Base-by-base conservation (phyloP, 2,329 filamentous ascomycete genomes). In the Pyrenophora seminiperda region DNA sequence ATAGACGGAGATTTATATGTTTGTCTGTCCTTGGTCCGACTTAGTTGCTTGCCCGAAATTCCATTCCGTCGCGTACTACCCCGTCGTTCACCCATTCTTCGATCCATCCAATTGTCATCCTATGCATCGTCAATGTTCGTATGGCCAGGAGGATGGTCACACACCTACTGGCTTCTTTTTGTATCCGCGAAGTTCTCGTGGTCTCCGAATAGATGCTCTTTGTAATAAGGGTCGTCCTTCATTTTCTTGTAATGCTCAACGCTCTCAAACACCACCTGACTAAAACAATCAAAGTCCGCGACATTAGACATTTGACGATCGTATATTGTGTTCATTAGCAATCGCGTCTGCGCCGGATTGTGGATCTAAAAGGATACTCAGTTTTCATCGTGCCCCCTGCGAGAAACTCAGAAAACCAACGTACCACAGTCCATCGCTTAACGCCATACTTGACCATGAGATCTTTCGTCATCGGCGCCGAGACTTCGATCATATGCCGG, bases 111-210 rank as follows among this genome's bases (percentile, higher is more conserved):
- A 79, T 77, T 0, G 76, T 79, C 75, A 79, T 78, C 62, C 73
- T 76, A 46, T 11, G 2, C 18, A 39, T 42, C 18, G 36, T 14
- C 6, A 11, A 3, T 9, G 24, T 27, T 11, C 10, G 13, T 34
- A 33, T 39, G 22, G 27, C 31, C 22, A 30, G 19, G 18, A 19
- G 15, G 2, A n/a, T 45, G 17, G 4, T 17, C 14, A 32, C 37
- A 22, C 15, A 65, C 67, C 59, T 52, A 65, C 66, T 45, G 60
- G 66, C 76, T 79, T 50, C 67, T 69, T 54, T 75, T 75, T 1
- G 76, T 79, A 57, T 81, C 78, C 0, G 78, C 79, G 66, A 81
- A 81, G 3, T 77, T 76, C 56, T 78, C 75, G 62, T 81, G 77
- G 55, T 81, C 79, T 2, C 60, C 59, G 0, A 73, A 55, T n/a